phyloP scores from a whole-genome alignment of 345 rosid genomes.

The Citrus australasica region DNA sequence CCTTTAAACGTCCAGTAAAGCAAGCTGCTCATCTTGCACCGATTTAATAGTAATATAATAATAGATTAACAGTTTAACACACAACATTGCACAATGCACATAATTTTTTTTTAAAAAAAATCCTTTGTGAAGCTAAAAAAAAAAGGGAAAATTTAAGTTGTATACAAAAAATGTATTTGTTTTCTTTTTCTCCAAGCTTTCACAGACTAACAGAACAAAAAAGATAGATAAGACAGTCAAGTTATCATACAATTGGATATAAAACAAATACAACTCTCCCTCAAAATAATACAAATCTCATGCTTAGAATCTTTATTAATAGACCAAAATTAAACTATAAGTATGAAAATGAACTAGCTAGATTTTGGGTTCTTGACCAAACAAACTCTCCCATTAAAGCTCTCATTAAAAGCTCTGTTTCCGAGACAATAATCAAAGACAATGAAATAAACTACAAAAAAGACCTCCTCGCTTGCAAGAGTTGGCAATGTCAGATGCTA shows the following conservation, averaged over 20 bases:
- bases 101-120: too few species aligned
- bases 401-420: conserved; percentile 33
- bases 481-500: conserved; percentile 76
- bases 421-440: conserved; percentile 32
- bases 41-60: not conserved
- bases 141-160: not conserved
- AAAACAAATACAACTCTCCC: not conserved
- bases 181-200: not conserved
- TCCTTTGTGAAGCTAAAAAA: not conserved
- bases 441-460: conserved; percentile 12
- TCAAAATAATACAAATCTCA: not conserved
- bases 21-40: not conserved
- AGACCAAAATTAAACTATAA: not conserved
- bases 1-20: not conserved
- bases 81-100: not conserved
- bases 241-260: conserved; percentile 3
- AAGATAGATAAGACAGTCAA: conserved; percentile 16
- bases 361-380: conserved; percentile 50
- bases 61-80: not conserved
- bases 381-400: conserved; percentile 34
- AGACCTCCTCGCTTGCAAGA: conserved; percentile 31
- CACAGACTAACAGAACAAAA: not conserved
- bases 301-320: conserved; percentile 6
- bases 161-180: not conserved
- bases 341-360: conserved; percentile 31